Conservation (phyloP, 2,329 filamentous ascomycete species). For the Fusarium sp. region DNA sequence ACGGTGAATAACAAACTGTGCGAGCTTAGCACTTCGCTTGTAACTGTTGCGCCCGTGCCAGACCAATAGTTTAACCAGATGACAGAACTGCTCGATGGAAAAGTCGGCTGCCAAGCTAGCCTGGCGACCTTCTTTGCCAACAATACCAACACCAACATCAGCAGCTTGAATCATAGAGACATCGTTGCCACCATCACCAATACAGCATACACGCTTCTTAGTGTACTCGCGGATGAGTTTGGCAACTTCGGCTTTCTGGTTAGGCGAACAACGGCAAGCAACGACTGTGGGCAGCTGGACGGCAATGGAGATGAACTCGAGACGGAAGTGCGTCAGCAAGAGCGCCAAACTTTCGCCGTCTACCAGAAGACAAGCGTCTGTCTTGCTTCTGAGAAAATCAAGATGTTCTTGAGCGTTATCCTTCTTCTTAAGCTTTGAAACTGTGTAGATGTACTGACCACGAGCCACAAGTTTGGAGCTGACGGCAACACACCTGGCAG, state of each 20-base stretch:
- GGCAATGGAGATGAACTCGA: conserved; percentile 88
- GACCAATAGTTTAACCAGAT: conserved; percentile 95
- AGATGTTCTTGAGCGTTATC: conserved; percentile 88
- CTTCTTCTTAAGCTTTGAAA: conserved; percentile 85
- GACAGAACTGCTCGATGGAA: conserved; percentile 93
- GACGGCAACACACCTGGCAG: conserved; percentile 93
- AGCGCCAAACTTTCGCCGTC: conserved; percentile 91
- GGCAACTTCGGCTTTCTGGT: conserved; percentile 95
- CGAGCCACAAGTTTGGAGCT: conserved; percentile 93
- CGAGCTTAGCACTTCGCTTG: conserved; percentile 93
- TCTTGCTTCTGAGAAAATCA: conserved; percentile 88
- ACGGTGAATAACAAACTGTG: conserved; percentile 97
- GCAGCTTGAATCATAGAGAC: conserved; percentile 99
- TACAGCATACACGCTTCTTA: conserved; percentile 95
- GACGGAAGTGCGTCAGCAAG: conserved; percentile 84
- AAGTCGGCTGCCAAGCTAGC: conserved; percentile 96
- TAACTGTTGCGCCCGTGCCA: conserved; percentile 99
- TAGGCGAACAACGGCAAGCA: conserved; percentile 95
- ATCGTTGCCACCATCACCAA: conserved; percentile 97
- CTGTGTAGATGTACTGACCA: conserved; percentile 95
- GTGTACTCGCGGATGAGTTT: conserved; percentile 90
- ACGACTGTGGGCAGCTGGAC: conserved; percentile 92
- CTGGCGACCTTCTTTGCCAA: conserved; percentile 96
- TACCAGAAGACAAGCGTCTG: conserved; percentile 88
- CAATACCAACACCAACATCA: conserved; percentile 96